These are phyloP conservation scores for Phytophthora podocarpi DNA, from an alignment of 352 stramenopile species.

Conservation along the genomic window DNA sequence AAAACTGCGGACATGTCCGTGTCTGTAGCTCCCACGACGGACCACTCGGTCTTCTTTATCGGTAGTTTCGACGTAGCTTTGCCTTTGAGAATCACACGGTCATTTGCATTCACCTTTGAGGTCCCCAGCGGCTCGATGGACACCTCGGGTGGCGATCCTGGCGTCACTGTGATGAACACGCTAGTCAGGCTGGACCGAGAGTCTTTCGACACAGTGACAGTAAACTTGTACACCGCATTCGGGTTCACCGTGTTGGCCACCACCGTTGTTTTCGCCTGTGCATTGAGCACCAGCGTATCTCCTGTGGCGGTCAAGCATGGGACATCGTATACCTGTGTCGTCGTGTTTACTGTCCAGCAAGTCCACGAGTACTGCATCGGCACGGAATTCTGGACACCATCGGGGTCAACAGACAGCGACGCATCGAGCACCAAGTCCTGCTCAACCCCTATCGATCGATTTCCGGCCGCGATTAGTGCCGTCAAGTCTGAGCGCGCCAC, in stretches of 20 bases:
- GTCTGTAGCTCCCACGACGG: conserved; percentile 38
- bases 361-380: conserved; percentile 50
- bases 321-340: conserved; percentile 38
- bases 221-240: conserved; percentile 63
- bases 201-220: conserved; percentile 45
- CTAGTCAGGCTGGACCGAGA: conserved; percentile 39
- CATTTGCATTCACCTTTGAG: conserved; percentile 63
- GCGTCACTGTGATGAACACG: conserved; percentile 49
- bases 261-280: conserved; percentile 42
- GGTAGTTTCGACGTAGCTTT: conserved; percentile 52
- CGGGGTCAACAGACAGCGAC: conserved; percentile 54
- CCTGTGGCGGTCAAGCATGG: conserved; percentile 32
- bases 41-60: conserved; percentile 51
- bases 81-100: conserved; percentile 58
- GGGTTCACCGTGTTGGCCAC: conserved; percentile 49
- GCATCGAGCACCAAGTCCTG: conserved; percentile 57
- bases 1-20: conserved; percentile 44
- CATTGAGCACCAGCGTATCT: conserved; percentile 25
- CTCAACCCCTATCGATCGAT: conserved; percentile 58
- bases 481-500: conserved; percentile 49
- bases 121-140: conserved; percentile 51
- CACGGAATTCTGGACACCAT: conserved; percentile 42
- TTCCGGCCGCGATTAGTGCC: conserved; percentile 45
- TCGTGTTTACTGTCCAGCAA: conserved; percentile 35
- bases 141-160: conserved; percentile 54